Percentiles rank a stretch among this genome's conserved stretches.
These are phyloP conservation scores for Sporisorium graminicola DNA, from an alignment of 1,284 basidiomycete species.

Conservation along the genomic window DNA sequence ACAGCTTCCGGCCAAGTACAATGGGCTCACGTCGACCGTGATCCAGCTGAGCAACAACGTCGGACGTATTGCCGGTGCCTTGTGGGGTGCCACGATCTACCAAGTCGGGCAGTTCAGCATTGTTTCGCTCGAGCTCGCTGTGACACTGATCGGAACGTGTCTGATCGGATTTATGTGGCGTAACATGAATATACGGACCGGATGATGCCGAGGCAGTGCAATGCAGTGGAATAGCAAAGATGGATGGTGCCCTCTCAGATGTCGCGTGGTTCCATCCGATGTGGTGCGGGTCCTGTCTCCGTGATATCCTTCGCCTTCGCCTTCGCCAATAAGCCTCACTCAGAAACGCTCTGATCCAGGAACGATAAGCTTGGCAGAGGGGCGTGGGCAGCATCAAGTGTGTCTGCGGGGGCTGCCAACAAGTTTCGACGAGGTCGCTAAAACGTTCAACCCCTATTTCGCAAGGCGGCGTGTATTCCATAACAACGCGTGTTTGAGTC, in stretches of 20 bases:
- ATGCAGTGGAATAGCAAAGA: not conserved
- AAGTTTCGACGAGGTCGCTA: not conserved
- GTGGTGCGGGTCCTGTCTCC: constrained; percentile 1
- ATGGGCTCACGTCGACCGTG: constrained; percentile 43
- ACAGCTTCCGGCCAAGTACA: constrained; percentile 51
- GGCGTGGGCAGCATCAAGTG: not conserved
- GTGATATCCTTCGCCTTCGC: not conserved
- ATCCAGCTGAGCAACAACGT: constrained; percentile 54
- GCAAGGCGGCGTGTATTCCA: constrained; percentile 1
- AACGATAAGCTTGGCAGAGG: not conserved
- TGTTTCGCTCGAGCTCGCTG: constrained; percentile 41
- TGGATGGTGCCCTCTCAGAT: not conserved
- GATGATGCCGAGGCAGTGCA: constrained; percentile 8
- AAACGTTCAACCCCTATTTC: constrained; percentile 3
- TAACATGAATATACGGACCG: constrained; percentile 43
- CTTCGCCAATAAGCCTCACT: not conserved
- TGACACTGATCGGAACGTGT: constrained; percentile 44
- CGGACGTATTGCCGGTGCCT: constrained; percentile 39
- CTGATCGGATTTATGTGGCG: constrained; percentile 50
- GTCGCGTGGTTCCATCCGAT: not conserved
- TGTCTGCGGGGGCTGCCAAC: not conserved
- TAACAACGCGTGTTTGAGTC: not conserved
- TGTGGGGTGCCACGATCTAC: constrained; percentile 51
- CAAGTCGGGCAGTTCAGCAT: constrained; percentile 54
- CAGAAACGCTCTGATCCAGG: constrained; percentile 1